Conservation (phyloP, 805 yeast species). For the Candida anglica region DNA sequence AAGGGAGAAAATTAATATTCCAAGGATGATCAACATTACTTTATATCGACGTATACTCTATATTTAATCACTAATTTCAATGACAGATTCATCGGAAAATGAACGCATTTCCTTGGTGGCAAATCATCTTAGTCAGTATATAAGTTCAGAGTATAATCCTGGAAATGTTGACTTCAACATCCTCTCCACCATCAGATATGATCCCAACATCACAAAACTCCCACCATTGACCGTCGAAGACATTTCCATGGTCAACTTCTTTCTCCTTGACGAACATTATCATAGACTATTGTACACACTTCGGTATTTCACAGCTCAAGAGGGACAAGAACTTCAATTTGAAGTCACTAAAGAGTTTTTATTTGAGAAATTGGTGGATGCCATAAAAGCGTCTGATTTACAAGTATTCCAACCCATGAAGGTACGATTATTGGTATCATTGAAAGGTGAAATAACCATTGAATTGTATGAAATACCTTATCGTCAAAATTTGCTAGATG, state of each 20-base stretch:
- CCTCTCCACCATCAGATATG: constrained; percentile 72
- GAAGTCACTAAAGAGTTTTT: constrained; percentile 41
- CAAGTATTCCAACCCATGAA: constrained; percentile 25
- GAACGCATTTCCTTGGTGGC: not conserved
- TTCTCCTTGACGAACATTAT: constrained; percentile 61
- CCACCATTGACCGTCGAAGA: constrained; percentile 23
- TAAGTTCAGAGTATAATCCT: constrained; percentile 6
- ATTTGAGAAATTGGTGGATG: constrained; percentile 23
- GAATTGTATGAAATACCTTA: constrained; percentile 28
- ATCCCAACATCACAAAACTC: constrained; percentile 46
- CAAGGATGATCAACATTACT: too few species aligned
- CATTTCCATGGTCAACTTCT: constrained; percentile 40
- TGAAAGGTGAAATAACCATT: constrained; percentile 25
- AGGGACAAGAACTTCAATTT: constrained; percentile 29
- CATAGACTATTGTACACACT: constrained; percentile 55
- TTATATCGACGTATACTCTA: too few species aligned
- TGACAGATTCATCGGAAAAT: too few species aligned
- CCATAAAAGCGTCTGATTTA: constrained; percentile 19
- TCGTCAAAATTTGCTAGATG: constrained; percentile 25
- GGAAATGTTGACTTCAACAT: constrained; percentile 45
- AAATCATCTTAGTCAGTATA: constrained; percentile 4
- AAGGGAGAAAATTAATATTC: too few species aligned
- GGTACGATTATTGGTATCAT: constrained; percentile 24
- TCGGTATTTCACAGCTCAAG: constrained; percentile 39
- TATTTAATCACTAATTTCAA: too few species aligned